Percentiles rank a stretch among this genome's conserved stretches.
Evolutionary conservation across 2,329 filamentous ascomycete genomes (phyloP).

Genomic region (Xylariaceae sp.): DNA sequence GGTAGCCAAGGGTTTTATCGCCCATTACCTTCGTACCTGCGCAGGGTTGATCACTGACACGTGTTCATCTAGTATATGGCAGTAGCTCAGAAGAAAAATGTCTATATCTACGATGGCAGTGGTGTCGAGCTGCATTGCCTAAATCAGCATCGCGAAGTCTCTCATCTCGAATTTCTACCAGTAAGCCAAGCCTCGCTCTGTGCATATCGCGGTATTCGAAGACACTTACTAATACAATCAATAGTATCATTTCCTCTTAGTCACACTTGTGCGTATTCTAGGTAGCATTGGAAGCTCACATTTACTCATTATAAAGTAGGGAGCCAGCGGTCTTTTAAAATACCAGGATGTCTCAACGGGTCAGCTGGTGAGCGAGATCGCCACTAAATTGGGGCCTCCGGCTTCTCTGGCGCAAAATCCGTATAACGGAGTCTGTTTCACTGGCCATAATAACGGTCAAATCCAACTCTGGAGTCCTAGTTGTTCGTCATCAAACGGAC

Average conservation of each 20-base stretch:
- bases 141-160: slow-evolving; percentile 87
- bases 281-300: neutral
- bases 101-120: slow-evolving; percentile 93
- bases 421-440: slow-evolving; percentile 88
- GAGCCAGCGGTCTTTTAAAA: slow-evolving; percentile 59
- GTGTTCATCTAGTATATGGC: slow-evolving; percentile 30
- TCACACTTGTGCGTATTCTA: slow-evolving; percentile 71
- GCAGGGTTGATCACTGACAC: slow-evolving; percentile 1
- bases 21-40: neutral
- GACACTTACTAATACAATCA: neutral
- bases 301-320: slow-evolving; percentile 22
- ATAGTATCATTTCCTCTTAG: slow-evolving; percentile 87
- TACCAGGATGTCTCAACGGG: slow-evolving; percentile 97
- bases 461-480: slow-evolving; percentile 98
- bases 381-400: slow-evolving; percentile 83
- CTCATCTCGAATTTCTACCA: slow-evolving; percentile 77
- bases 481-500: slow-evolving; percentile 61
- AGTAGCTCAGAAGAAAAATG: slow-evolving; percentile 87
- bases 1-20: neutral
- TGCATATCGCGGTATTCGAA: neutral
- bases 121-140: slow-evolving; percentile 87
- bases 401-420: slow-evolving; percentile 87
- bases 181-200: slow-evolving; percentile 4
- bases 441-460: slow-evolving; percentile 93
- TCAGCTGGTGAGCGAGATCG: slow-evolving; percentile 82